A percentile compares a stretch with the other conserved stretches of the same genome.
These are phyloP conservation scores for Geranomyces michiganensis DNA, from an alignment of 192 early-diverging fungal species.

Conservation along the genomic window DNA sequence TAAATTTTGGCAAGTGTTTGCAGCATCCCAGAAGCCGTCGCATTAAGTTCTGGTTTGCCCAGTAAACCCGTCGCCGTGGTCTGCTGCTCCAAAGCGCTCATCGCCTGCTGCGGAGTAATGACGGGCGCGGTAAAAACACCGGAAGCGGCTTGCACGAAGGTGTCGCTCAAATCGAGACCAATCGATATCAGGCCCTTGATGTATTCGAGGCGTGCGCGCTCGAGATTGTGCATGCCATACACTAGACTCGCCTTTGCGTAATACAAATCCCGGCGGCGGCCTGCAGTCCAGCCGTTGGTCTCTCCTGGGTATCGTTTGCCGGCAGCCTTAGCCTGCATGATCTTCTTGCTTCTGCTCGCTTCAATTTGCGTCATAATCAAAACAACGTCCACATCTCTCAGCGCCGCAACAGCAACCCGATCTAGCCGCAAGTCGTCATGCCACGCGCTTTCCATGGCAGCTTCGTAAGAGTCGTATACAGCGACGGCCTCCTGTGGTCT, in stretches of 20 bases:
- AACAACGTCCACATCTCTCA: constrained; percentile 28
- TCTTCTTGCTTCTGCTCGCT: constrained; percentile 12
- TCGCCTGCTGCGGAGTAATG: constrained; percentile 38
- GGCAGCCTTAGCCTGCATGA: constrained; percentile 12
- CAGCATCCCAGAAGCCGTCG: constrained; percentile 70
- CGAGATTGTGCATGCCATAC: constrained; percentile 73
- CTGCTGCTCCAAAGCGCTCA: constrained; percentile 56
- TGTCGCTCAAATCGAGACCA: constrained; percentile 37
- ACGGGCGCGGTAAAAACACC: constrained; percentile 64
- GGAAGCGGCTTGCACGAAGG: constrained; percentile 58
- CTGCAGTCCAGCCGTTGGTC: constrained; percentile 38
- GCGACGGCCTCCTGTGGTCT: constrained; percentile 78
- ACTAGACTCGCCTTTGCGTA: constrained; percentile 86
- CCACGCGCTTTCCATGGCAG: constrained; percentile 42
- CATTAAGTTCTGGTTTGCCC: constrained; percentile 30
- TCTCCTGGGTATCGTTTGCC: constrained; percentile 22
- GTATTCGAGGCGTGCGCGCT: constrained; percentile 77
- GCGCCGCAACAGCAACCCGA: background rate
- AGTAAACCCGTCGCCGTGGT: constrained; percentile 49
- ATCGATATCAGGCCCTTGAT: constrained; percentile 78
- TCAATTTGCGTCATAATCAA: constrained; percentile 23
- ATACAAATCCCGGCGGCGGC: constrained; percentile 77
- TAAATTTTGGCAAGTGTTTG: constrained; percentile 86
- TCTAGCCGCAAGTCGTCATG: constrained; percentile 33
- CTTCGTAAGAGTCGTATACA: constrained; percentile 80